phyloP scores from a whole-genome alignment of 176 grass and related monocot genomes.

The Guadua angustifolia region DNA sequence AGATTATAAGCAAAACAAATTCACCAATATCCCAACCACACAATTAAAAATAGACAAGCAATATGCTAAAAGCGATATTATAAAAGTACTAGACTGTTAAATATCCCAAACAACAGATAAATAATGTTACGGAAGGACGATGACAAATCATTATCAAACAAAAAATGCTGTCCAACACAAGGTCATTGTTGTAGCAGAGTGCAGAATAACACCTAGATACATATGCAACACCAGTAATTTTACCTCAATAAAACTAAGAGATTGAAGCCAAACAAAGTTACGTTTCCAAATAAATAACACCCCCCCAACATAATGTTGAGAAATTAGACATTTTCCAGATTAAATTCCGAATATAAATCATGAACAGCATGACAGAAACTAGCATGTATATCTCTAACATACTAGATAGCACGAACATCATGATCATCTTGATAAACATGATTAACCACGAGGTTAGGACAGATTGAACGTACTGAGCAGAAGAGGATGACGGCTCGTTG shows the following conservation, averaged over 20 bases:
- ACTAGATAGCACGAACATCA: no score
- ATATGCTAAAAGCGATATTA: neutral
- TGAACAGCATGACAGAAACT: no score
- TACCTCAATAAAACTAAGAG: neutral
- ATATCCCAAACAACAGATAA: neutral
- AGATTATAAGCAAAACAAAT: neutral
- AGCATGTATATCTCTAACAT: no score
- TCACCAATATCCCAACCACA: neutral
- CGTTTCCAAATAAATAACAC: neutral
- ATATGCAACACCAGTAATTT: constrained; percentile 23
- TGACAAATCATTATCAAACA: neutral
- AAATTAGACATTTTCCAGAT: no score
- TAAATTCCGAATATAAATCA: no score
- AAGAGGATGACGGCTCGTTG: no score
- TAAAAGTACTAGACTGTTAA: neutral
- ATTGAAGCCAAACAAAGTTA: neutral
- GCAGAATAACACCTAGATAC: neutral
- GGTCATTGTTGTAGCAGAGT: neutral
- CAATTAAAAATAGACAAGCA: constrained; percentile 4
- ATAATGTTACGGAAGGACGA: neutral
- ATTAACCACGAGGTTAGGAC: no score
- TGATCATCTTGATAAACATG: no score
- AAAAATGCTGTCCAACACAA: neutral
- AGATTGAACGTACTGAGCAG: no score
- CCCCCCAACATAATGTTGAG: neutral